Percentiles rank a stretch among this genome's conserved stretches.
phyloP scores from a whole-genome alignment of 2,329 filamentous ascomycete genomes.

The Stenocarpella maydis region DNA sequence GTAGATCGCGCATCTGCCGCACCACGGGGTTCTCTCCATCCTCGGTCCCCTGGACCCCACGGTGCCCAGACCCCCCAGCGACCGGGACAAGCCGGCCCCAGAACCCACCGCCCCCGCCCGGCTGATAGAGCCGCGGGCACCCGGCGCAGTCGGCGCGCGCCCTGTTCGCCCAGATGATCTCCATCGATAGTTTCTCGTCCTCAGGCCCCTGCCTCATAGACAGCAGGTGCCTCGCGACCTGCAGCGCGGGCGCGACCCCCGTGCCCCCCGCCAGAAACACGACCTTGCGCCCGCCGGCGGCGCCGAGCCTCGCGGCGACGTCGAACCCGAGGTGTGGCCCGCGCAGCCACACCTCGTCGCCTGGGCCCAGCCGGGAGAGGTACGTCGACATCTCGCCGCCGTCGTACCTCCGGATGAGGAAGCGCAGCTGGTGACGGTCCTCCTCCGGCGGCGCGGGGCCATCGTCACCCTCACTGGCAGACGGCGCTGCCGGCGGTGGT shows the following conservation, averaged over 20 bases:
- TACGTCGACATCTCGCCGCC: slow-evolving; percentile 89
- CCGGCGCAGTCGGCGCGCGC: slow-evolving; percentile 70
- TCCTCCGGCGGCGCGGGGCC: slow-evolving; percentile 46
- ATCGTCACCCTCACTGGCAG: no score
- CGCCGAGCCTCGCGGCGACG: slow-evolving; percentile 48
- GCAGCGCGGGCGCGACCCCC: slow-evolving; percentile 88
- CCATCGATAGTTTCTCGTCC: slow-evolving; percentile 58
- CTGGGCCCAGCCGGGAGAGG: slow-evolving; percentile 69
- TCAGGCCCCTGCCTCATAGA: slow-evolving; percentile 36
- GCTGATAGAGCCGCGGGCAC: slow-evolving; percentile 44
- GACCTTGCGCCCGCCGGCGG: slow-evolving; percentile 53
- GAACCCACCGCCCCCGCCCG: neutral
- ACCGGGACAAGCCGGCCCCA: slow-evolving; percentile 48
- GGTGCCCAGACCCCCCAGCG: neutral
- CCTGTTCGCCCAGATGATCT: slow-evolving; percentile 85
- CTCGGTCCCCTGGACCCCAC: neutral
- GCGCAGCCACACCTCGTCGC: slow-evolving; percentile 75
- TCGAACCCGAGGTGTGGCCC: slow-evolving; percentile 79
- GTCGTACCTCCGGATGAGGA: slow-evolving; percentile 80
- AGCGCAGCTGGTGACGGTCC: slow-evolving; percentile 58
- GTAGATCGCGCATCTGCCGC: slow-evolving; percentile 67
- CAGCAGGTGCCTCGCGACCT: slow-evolving; percentile 73
- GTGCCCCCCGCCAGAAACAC: slow-evolving; percentile 93
- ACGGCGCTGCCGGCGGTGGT: neutral
- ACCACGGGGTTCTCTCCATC: slow-evolving; percentile 53